Base-by-base conservation (phyloP, 805 yeast genomes). In the Hanseniaspora occidentalis region DNA sequence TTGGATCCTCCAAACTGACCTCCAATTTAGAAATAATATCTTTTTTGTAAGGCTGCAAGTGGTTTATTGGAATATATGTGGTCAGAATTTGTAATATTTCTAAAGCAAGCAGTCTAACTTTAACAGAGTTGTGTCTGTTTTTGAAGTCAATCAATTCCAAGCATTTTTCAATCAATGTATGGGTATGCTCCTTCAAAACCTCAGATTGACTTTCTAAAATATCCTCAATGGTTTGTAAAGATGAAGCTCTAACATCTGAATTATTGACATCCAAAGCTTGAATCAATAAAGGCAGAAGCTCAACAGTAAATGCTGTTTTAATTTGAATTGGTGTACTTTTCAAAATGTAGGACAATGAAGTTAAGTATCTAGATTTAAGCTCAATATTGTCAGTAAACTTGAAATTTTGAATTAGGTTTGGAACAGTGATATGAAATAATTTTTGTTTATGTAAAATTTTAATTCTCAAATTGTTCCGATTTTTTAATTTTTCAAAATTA, bases 401-500 rank as follows among this genome's bases (percentile, higher is more conserved):
- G 54, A 71, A 77, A 3, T 67, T 69, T 0, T 58, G 53, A 6
- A 80, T 72, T 24, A 85, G 54, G 23, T 55, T 57, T 0, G 82
- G 81, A 5, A 84, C 66, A 1, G 76, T 62, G 7, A 66, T 60
- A 44, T 75, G 73, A 54, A 85, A 84, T 20, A 84, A 67, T 47
- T 77, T 77, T 53, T 92, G 98, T 54, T 85, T 85, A 67, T 81
- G 84, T 19, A 92, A 65, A 35, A 72, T 57, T 43, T 82, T 71
- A 16, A 80, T 71, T 44, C 77, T 74, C 41, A 81, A 67, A 46
- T 75, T 75, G 50, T 53, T 52, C 45, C 67, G 29, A 53, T 66
- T 58, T 45, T 62, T 65, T 35, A 47, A 69, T 50, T 73, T 75
- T 36, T 67, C 61, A 41, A 81, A 73, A 5, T 80, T 61, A 14